Conservation (phyloP, 129 eudicot species). For the Erigeron canadensis region DNA sequence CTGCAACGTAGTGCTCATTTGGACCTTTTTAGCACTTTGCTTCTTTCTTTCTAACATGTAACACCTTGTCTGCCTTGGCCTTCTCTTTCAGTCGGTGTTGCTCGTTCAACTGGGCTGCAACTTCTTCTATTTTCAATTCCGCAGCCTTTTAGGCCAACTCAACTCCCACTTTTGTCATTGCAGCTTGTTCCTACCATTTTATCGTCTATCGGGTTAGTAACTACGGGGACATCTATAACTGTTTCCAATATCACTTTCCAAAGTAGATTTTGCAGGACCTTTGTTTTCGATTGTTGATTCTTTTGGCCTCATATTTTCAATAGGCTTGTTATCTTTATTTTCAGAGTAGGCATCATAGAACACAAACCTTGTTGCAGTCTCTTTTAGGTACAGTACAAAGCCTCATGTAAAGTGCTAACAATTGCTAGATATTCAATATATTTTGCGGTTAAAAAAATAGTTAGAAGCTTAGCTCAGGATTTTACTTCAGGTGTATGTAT, state of each 20-base stretch:
- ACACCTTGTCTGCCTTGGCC: slow-evolving; percentile 80
- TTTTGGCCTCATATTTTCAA: slow-evolving; percentile 32
- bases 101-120: slow-evolving; percentile 67
- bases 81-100: slow-evolving; percentile 67
- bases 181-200: slow-evolving; percentile 38
- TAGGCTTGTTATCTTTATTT: slow-evolving; percentile 15
- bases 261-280: slow-evolving; percentile 20
- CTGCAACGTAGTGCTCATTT: slow-evolving; percentile 63
- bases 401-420: no score
- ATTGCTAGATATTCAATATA: no score
- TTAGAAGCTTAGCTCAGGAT: no score
- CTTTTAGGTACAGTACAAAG: no score
- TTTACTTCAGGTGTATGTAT: no score
- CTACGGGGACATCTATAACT: slow-evolving; percentile 8
- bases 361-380: no score
- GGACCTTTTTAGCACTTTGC: slow-evolving; percentile 72
- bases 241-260: slow-evolving; percentile 23
- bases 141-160: slow-evolving; percentile 62
- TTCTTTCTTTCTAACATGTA: slow-evolving; percentile 83
- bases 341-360: not conserved
- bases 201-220: slow-evolving; percentile 22
- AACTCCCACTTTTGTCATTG: slow-evolving; percentile 39
- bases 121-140: slow-evolving; percentile 47
- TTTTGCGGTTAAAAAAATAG: no score
- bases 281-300: slow-evolving; percentile 28